Evolutionary conservation across 352 stramenopile genomes (phyloP), one percentile per base, ranked within the genome.

Genomic region (Phytophthora quininea): DNA sequence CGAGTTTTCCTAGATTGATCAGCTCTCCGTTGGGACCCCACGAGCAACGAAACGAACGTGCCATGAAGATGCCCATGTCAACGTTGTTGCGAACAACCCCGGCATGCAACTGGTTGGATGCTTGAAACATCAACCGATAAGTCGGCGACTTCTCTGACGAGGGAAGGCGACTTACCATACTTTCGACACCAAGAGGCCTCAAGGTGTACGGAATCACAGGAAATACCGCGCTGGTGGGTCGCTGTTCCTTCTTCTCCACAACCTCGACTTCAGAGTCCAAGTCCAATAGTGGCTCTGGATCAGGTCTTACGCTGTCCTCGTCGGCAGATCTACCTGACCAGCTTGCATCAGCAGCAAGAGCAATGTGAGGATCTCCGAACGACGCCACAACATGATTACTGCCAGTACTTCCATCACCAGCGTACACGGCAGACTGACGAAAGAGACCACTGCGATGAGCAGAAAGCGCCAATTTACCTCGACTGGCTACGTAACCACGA

Each of bases 1-100:
- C 59, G 12, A 85, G 55, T 30, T 76, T 84, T 53, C 75, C 80
- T 6, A 88, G 57, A 62, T 92, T 91, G 45, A 92, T 79, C 1
- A 95, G 54, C 43, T 91, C 80, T 2, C 87, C 87, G 31, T 91
- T 89, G 27, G 87, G 87, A 1, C 87, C 87, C 84, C 85, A 95
- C 6, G 84, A 92, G 47, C 86, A 92, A 19, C 87, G 85, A 77
- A 93, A 93, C 46, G 87, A 93, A 12, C 86, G 85, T 14, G 82
- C 77, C 72, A 93, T 89, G 42, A 92, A 93, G 45, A 95, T 76
- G 0, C 82, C 82, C 7, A 75, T 68, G 35, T 95, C 87, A 12
- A 82, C 67, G 37, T 89, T 58, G 56, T 90, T 89, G 40, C 69
- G 79, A 31, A 82, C 80, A 1, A 77, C 63, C 38, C 62, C 58